These are phyloP conservation scores for Kockiozyma suomiensis DNA, from an alignment of 805 yeast genomes.

Conservation along the genomic window DNA sequence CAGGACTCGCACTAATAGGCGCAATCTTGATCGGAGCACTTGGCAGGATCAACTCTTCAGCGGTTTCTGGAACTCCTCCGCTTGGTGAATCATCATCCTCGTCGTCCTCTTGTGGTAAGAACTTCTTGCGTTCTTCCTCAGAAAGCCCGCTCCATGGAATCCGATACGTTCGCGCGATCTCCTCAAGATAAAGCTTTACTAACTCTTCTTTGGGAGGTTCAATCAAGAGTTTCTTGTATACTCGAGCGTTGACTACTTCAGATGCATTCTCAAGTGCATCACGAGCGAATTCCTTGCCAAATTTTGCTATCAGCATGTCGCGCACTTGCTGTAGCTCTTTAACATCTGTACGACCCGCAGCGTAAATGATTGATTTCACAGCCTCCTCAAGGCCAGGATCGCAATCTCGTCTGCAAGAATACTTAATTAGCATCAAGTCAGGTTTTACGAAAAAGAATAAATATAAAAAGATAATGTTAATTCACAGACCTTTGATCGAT, in stretches of 20 bases:
- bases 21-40: conserved; percentile 40
- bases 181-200: conserved; percentile 70
- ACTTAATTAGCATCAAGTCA: too few relatives aligned
- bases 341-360: conserved; percentile 73
- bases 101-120: conserved; percentile 39
- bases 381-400: conserved; percentile 76
- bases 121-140: conserved; percentile 41
- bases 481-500: conserved; percentile 48
- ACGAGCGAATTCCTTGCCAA: conserved; percentile 67
- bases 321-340: conserved; percentile 66
- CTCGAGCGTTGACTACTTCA: conserved; percentile 65
- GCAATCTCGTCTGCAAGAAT: conserved; percentile 41
- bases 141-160: conserved; percentile 66
- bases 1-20: conserved; percentile 41
- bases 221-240: conserved; percentile 61
- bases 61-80: conserved; percentile 37
- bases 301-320: conserved; percentile 63
- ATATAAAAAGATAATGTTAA: too few relatives aligned
- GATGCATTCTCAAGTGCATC: conserved; percentile 56
- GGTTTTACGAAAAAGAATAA: background rate
- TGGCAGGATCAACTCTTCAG: conserved; percentile 39
- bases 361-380: conserved; percentile 64
- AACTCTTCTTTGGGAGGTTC: conserved; percentile 67
- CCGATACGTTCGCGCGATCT: conserved; percentile 77
- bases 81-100: conserved; percentile 44